phyloP scores from a whole-genome alignment of 139 green algal genomes.

The Picochlorum sp. region DNA sequence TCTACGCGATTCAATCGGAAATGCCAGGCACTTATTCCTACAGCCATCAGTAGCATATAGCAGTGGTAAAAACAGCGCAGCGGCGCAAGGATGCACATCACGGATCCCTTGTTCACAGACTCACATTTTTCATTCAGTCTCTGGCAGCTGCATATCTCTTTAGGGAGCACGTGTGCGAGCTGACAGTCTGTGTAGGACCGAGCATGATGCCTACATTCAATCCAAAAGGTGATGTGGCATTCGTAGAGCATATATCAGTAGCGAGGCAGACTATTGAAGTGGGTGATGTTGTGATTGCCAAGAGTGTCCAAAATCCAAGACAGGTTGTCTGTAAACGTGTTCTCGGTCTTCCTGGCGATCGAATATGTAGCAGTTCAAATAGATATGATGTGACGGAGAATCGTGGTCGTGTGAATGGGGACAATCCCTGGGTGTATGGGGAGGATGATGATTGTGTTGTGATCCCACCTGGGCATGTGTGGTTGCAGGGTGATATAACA shows the following conservation, averaged over 20 bases:
- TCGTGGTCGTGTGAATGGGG: no score
- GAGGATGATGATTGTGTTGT: not conserved
- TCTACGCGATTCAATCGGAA: no score
- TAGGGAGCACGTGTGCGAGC: conserved; percentile 38
- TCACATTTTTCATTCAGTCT: conserved; percentile 15
- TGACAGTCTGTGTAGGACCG: conserved; percentile 59
- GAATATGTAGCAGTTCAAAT: no score
- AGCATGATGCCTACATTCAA: conserved; percentile 80
- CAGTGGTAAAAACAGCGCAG: not conserved
- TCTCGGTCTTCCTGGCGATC: conserved; percentile 49
- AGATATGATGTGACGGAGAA: no score
- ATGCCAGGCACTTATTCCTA: no score
- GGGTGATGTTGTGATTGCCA: conserved; percentile 60
- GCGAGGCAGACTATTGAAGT: conserved; percentile 17
- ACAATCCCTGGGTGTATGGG: not conserved
- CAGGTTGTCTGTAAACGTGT: conserved; percentile 68
- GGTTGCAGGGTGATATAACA: conserved; percentile 75
- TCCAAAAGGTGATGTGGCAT: conserved; percentile 52
- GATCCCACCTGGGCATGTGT: conserved; percentile 65
- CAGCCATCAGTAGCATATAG: not conserved
- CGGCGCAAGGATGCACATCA: not conserved
- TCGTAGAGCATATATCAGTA: conserved; percentile 52
- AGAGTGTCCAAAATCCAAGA: conserved; percentile 53
- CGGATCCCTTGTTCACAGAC: not conserved
- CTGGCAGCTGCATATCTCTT: conserved; percentile 30